A percentile compares a stretch with the other conserved stretches of the same genome.
Evolutionary conservation across 345 rosid species (phyloP).

Genomic region (Balakata baccata): DNA sequence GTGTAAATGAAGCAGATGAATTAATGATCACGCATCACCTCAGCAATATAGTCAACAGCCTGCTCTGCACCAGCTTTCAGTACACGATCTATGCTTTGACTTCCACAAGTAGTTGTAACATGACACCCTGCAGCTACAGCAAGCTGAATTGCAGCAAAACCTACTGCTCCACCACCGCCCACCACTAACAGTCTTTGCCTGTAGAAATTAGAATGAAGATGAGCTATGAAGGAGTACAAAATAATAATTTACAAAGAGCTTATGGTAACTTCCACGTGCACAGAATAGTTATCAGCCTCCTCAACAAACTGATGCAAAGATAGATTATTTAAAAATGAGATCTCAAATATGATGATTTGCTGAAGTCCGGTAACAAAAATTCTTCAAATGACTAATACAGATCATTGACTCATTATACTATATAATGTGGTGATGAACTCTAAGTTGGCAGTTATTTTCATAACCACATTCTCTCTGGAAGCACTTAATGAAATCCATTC

Average conservation of each 20-base stretch:
- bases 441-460: neutral
- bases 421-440: neutral
- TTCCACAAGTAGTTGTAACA: slow-evolving; percentile 77
- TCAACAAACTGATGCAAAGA: neutral
- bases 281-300: neutral
- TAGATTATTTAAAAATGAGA: neutral
- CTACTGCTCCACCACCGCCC: slow-evolving; percentile 98
- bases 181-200: slow-evolving; percentile 79
- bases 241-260: slow-evolving; percentile 5
- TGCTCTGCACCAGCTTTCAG: slow-evolving; percentile 79
- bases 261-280: neutral
- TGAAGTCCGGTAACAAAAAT: neutral
- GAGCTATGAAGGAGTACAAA: neutral
- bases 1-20: slow-evolving; percentile 3
- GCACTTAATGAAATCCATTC: neutral
- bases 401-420: neutral
- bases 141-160: slow-evolving; percentile 87
- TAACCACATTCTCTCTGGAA: neutral
- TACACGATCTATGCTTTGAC: slow-evolving; percentile 55
- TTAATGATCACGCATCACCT: slow-evolving; percentile 41
- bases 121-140: slow-evolving; percentile 73
- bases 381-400: neutral
- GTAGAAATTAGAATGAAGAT: slow-evolving; percentile 22
- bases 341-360: neutral
- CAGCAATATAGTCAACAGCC: slow-evolving; percentile 80